Evolutionary conservation across 345 rosid genomes (phyloP).

Genomic region (Camelina sativa): DNA sequence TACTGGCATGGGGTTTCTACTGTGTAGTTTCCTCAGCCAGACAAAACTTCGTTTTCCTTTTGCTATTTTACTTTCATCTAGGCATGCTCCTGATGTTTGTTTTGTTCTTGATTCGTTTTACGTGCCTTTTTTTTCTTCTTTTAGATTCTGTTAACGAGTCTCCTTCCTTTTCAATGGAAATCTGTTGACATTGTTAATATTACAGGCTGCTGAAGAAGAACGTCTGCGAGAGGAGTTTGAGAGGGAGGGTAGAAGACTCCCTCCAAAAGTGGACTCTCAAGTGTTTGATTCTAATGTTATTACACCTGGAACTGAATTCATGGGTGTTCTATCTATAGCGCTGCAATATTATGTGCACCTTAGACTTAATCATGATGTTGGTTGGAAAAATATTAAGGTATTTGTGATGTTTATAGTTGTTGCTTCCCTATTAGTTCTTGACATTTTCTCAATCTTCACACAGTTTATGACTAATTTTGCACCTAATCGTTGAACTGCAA

Average conservation of each 20-base stretch:
- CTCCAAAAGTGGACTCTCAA: constrained; percentile 72
- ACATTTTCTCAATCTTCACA: neutral
- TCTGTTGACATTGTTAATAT: constrained; percentile 24
- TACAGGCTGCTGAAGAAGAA: constrained; percentile 87
- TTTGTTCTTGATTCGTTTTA: constrained; percentile 11
- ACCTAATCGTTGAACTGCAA: constrained; percentile 37
- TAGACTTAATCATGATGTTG: constrained; percentile 78
- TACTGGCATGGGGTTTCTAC: constrained; percentile 42
- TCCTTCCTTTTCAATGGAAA: neutral
- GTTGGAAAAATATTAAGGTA: constrained; percentile 90
- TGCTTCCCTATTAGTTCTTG: neutral
- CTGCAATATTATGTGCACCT: constrained; percentile 79
- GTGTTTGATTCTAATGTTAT: constrained; percentile 78
- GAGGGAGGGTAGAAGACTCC: constrained; percentile 81
- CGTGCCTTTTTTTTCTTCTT: neutral
- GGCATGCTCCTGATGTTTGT: neutral
- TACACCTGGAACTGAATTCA: constrained; percentile 93
- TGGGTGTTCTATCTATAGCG: constrained; percentile 80
- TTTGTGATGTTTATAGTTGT: neutral
- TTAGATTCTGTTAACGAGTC: neutral
- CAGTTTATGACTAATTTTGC: constrained; percentile 33
- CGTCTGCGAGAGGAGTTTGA: constrained; percentile 77
- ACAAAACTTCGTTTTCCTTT: constrained; percentile 4
- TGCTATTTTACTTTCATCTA: neutral
- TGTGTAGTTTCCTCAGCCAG: constrained; percentile 40